phyloP scores from a whole-genome alignment of 306 rosid genomes.

The Mimosa bimucronata region DNA sequence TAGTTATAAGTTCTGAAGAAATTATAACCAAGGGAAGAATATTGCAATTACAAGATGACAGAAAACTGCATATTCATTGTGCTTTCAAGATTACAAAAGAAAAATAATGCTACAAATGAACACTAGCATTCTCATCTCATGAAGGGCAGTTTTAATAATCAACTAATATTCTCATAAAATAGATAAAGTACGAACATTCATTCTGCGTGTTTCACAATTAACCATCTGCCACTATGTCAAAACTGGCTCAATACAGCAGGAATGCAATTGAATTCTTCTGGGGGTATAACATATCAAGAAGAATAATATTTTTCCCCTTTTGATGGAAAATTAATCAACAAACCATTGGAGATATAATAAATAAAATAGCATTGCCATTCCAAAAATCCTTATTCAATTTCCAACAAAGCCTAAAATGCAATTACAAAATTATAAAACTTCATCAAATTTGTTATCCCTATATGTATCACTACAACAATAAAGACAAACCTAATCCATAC shows the following conservation, averaged over 20 bases:
- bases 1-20: not conserved
- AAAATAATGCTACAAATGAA: not conserved
- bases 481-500: not conserved
- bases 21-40: not conserved
- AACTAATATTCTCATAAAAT: too few relatives aligned
- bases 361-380: not conserved
- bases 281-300: not conserved
- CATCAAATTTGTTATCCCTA: not conserved
- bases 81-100: not conserved
- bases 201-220: too few relatives aligned
- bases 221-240: too few relatives aligned
- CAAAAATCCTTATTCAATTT: not conserved
- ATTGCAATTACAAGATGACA: not conserved
- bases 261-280: not conserved
- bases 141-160: too few relatives aligned
- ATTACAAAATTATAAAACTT: too few relatives aligned
- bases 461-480: not conserved
- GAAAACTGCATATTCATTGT: not conserved
- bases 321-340: too few relatives aligned
- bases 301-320: not conserved
- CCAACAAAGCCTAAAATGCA: too few relatives aligned
- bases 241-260: too few relatives aligned
- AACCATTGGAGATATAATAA: too few relatives aligned
- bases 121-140: not conserved
- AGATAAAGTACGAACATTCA: too few relatives aligned